Percentiles rank a stretch among this genome's conserved stretches.
Evolutionary conservation across 2,329 filamentous ascomycete species (phyloP).

Genomic region (Cadophora gregata): DNA sequence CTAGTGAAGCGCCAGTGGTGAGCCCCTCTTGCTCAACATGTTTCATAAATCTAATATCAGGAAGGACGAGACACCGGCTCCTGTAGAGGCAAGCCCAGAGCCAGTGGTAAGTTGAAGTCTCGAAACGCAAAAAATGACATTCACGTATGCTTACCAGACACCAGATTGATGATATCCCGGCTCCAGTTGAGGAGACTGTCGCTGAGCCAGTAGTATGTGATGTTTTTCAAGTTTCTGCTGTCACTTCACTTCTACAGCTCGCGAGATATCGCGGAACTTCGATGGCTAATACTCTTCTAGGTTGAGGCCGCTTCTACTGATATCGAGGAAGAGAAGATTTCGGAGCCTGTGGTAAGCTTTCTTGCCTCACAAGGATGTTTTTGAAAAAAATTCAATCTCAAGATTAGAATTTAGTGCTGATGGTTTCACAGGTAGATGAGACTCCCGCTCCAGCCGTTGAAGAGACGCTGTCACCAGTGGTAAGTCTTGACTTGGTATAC

Average conservation of each 20-base stretch:
- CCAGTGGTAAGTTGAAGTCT: constrained; percentile 7
- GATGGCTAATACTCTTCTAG: neutral
- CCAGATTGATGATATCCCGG: neutral
- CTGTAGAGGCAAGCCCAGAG: neutral
- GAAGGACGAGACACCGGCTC: constrained; percentile 13
- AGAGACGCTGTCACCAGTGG: neutral
- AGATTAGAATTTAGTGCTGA: neutral
- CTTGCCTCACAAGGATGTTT: neutral
- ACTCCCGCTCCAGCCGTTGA: constrained; percentile 3
- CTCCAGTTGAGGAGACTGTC: neutral
- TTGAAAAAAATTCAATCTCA: neutral
- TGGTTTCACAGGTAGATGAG: neutral
- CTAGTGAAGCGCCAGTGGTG: constrained; percentile 19
- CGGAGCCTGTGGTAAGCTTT: constrained; percentile 13
- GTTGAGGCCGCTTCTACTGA: neutral
- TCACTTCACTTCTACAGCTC: neutral
- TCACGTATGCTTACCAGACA: neutral
- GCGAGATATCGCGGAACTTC: neutral
- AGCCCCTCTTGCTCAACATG: neutral
- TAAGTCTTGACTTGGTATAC: neutral
- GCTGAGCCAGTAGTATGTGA: constrained; percentile 1
- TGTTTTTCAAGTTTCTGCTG: neutral
- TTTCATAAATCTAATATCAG: neutral
- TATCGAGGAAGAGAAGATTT: constrained; percentile 12
- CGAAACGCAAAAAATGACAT: neutral